Evolutionary conservation across 768 basidiomycete genomes (phyloP).

Genomic region (Podaxis mareebaensis): DNA sequence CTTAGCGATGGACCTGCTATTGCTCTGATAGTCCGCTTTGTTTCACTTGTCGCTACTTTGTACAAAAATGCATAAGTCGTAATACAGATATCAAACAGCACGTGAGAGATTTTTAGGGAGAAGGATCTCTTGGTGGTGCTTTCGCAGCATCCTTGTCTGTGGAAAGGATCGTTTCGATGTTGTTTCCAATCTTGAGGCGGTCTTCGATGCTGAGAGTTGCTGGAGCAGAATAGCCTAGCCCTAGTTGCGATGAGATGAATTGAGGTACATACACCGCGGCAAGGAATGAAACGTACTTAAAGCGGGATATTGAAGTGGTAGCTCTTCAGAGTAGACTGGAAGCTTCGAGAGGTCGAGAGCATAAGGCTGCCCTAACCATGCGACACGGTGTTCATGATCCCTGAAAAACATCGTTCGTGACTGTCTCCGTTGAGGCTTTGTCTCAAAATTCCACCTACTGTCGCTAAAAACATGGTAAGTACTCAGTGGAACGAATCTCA

Average conservation of each 20-base stretch:
- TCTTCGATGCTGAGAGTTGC: slow-evolving; percentile 58
- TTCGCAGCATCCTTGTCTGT: slow-evolving; percentile 69
- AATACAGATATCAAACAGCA: neutral
- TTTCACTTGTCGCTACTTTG: neutral
- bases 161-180: slow-evolving; percentile 57
- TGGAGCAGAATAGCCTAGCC: slow-evolving; percentile 68
- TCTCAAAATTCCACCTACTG: slow-evolving; percentile 38
- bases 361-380: slow-evolving; percentile 75
- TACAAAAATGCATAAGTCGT: neutral
- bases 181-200: slow-evolving; percentile 57
- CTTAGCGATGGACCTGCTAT: slow-evolving; percentile 1
- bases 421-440: neutral
- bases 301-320: slow-evolving; percentile 71
- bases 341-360: slow-evolving; percentile 64
- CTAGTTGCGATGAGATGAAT: slow-evolving; percentile 32
- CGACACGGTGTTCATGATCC: slow-evolving; percentile 68
- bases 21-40: neutral
- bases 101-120: neutral
- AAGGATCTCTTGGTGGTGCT: slow-evolving; percentile 45
- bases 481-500: slow-evolving; percentile 3
- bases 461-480: slow-evolving; percentile 35
- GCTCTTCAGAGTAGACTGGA: slow-evolving; percentile 46
- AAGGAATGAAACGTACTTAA: slow-evolving; percentile 45
- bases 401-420: slow-evolving; percentile 31
- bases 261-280: neutral